Base-by-base conservation (phyloP, 768 basidiomycete genomes). In the Rhodotorula diobovata region DNA sequence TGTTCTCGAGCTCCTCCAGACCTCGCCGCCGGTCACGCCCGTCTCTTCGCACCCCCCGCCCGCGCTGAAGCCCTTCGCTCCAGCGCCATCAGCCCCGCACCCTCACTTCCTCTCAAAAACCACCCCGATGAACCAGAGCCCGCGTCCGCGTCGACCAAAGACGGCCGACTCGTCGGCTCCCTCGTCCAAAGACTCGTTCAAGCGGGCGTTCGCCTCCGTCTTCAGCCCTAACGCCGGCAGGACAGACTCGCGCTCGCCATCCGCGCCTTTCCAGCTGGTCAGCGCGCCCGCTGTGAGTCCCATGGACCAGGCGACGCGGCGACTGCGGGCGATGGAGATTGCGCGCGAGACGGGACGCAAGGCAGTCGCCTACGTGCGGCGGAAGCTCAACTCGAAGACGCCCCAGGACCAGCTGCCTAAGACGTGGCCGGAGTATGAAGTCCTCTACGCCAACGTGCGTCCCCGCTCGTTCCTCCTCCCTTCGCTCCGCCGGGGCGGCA, bases 401-500 rank as follows among this genome's bases (percentile, higher is more conserved):
- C 70, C 72, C 35, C 54, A 43, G 37, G 70, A 76, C n/a, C 45
- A 72, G 51, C 51, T 72, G n/a, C 76, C 76, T 0, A 51, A 63
- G 34, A 74, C 67, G 4, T 76, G 76, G 76, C 61, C 41, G 12
- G 76, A 74, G 30, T 76, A 64, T 41, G 30, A 46, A 15, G 41
- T 56, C 34, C 63, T 65, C 4, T 76, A 76, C 61, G 71, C 62
- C 14, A 71, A 61, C 32, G 74, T 72, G 57, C 32, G 70, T 68
- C n/a, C 12, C 41, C 18, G 32, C 23, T 32, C 10, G n/a, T 48
- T n/a, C n/a, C 16, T 9, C n/a, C 28, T 37, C 3, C 21, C 30
- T 23, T 12, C 51, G 21, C 2, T 18, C 9, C 25, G 15, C 2
- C 37, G 12, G 15, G 2, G 21, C 54, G 62, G 25, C 37, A 37